Evolutionary conservation across 1,284 basidiomycete species (phyloP), one percentile per base, ranked within the genome.

Genomic region (Tremellales sp.): DNA sequence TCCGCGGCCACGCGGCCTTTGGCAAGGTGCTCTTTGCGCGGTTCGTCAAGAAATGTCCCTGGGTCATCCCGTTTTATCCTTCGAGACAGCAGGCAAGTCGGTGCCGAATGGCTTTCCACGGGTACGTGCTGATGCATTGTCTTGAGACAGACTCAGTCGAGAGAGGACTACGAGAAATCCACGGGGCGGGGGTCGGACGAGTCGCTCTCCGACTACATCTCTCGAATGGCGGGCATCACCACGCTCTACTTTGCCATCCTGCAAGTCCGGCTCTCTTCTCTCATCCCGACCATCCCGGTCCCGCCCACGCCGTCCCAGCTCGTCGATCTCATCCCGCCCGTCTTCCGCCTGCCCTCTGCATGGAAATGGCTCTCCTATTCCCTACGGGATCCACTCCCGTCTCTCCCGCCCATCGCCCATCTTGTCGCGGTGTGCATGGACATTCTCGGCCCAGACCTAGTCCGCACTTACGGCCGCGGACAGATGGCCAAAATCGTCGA

Each of bases 211-310:
- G 85, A 89, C 43, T 87, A 89, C 67, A 78, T 79, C 19, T 76
- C 77, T 36, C 81, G 94, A n/a, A 79, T 95, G 56, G 74, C 81
- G 24, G 91, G 90, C 5, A 81, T 93, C 38, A 78, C 90, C 76
- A 81, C 91, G 9, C 81, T 98, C 19, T 98, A 95, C 75, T 89
- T 90, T 67, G 79, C 84, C 7, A 81, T 95, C 47, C 68, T 93
- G 32, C 78, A 77, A 53, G 74, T 74, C 9, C 68, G 72, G 27
- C 45, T 71, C 41, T 48, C 51, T 6, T 48, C 65, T n/a, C 3
- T 75, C 43, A 35, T 73, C 43, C 57, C 63, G 33, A 54, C 65
- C 26, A 14, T 68, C 13, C 43, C 54, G 7, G 36, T 44, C 5
- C 66, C 64, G 3, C 70, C 67, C 2, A 53, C 61, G 21, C 56